These are phyloP conservation scores for Annulohypoxylon stygium DNA, from an alignment of 495 filamentous ascomycete species.

Conservation along the genomic window DNA sequence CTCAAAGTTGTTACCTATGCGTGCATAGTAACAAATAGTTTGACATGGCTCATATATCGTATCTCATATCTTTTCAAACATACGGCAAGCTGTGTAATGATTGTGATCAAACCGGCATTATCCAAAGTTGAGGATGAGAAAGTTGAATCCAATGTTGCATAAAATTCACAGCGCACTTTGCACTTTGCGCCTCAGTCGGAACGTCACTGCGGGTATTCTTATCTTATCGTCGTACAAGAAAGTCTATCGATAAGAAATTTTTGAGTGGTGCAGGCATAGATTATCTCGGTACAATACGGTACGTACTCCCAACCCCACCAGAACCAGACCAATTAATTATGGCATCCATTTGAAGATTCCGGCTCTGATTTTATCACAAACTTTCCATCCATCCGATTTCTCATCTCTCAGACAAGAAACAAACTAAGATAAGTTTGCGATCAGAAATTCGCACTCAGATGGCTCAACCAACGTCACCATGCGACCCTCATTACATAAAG, in stretches of 20 bases:
- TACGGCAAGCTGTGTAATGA: background rate
- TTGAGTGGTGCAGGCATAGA: background rate
- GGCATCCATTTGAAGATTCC: background rate
- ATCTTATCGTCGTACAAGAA: slow-evolving; percentile 3
- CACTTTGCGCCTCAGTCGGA: background rate
- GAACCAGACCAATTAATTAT: background rate
- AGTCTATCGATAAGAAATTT: slow-evolving; percentile 5
- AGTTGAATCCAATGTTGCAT: background rate
- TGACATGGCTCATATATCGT: background rate
- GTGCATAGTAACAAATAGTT: background rate
- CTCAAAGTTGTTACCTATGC: background rate
- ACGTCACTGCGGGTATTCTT: slow-evolving; percentile 1
- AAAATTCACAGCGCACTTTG: background rate
- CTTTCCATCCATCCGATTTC: background rate
- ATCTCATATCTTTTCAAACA: background rate
- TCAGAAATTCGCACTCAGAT: slow-evolving; percentile 20
- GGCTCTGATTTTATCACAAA: slow-evolving; percentile 1
- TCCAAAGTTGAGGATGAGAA: background rate
- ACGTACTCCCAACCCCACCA: background rate
- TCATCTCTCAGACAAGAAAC: background rate
- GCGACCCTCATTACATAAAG: slow-evolving; percentile 47
- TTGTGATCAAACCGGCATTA: background rate
- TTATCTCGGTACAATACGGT: background rate
- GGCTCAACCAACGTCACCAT: slow-evolving; percentile 43
- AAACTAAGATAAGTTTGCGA: background rate